Conservation (phyloP, 2,329 filamentous ascomycete genomes). For the Fusarium odoratissimum region DNA sequence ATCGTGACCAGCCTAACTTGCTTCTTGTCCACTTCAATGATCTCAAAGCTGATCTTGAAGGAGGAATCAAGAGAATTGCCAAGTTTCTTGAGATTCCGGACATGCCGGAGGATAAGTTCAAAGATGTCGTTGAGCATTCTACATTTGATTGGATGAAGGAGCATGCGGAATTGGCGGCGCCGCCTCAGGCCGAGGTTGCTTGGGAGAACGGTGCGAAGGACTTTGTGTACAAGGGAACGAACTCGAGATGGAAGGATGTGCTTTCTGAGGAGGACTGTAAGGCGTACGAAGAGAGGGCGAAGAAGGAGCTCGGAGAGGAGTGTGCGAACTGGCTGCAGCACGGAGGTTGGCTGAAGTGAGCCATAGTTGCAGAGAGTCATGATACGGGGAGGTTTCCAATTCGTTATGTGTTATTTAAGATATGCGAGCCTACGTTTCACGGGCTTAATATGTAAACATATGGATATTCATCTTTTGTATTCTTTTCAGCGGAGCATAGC, state of each 20-base stretch:
- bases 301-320: slow-evolving; percentile 2
- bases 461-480: too few relatives aligned
- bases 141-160: slow-evolving; percentile 25
- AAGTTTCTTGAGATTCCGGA: background rate
- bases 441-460: too few relatives aligned
- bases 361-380: accelerated
- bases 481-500: too few relatives aligned
- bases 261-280: background rate
- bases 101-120: slow-evolving; percentile 6
- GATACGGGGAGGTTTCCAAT: background rate
- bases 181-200: slow-evolving; percentile 1
- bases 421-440: too few relatives aligned
- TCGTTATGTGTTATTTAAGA: too few relatives aligned
- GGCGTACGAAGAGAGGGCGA: background rate
- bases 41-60: slow-evolving; percentile 7
- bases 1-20: background rate
- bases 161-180: background rate
- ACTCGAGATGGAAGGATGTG: background rate
- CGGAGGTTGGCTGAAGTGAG: background rate
- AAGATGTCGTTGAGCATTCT: background rate
- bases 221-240: slow-evolving; percentile 11
- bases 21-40: slow-evolving; percentile 14
- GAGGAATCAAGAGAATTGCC: background rate
- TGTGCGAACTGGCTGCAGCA: background rate
- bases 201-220: slow-evolving; percentile 8